A percentile compares a stretch with the other conserved stretches of the same genome.
Evolutionary conservation across 2,329 filamentous ascomycete species (phyloP).

Genomic region (Aspergillus pseudoterreus): DNA sequence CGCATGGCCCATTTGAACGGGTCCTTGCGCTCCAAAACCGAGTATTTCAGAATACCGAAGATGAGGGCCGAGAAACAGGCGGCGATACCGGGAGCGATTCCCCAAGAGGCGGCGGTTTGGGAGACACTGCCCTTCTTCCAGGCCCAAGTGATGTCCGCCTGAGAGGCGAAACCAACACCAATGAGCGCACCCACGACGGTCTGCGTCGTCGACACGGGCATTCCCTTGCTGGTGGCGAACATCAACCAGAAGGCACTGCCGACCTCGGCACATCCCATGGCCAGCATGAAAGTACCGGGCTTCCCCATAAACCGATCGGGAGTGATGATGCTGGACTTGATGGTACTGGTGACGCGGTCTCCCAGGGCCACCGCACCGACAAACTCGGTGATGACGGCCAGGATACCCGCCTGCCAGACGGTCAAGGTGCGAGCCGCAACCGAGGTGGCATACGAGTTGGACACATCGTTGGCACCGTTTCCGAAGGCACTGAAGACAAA

Average conservation of each 20-base stretch:
- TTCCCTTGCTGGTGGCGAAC: constrained; percentile 32
- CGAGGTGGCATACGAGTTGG: constrained; percentile 53
- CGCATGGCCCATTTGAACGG: constrained; percentile 49
- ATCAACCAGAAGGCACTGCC: constrained; percentile 37
- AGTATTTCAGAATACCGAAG: constrained; percentile 49
- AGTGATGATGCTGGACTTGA: constrained; percentile 44
- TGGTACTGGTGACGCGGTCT: constrained; percentile 41
- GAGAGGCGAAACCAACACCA: constrained; percentile 24
- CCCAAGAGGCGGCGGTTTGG: constrained; percentile 48
- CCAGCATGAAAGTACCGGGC: constrained; percentile 37
- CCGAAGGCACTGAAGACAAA: constrained; percentile 27
- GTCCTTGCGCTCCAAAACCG: constrained; percentile 48
- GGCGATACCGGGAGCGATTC: constrained; percentile 48
- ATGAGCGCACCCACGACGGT: constrained; percentile 37
- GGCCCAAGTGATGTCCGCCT: constrained; percentile 20
- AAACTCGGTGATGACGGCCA: constrained; percentile 50
- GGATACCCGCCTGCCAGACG: constrained; percentile 50
- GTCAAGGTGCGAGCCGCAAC: constrained; percentile 51
- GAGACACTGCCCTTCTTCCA: constrained; percentile 45
- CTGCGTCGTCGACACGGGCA: constrained; percentile 43
- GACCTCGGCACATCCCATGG: constrained; percentile 35
- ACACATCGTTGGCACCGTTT: constrained; percentile 45
- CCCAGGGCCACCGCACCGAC: constrained; percentile 52
- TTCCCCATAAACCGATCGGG: constrained; percentile 34
- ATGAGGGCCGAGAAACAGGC: constrained; percentile 47